A percentile compares a stretch with the other conserved stretches of the same genome.
Conservation (phyloP, 2,329 filamentous ascomycete species). For the Neofusicoccum sp. region DNA sequence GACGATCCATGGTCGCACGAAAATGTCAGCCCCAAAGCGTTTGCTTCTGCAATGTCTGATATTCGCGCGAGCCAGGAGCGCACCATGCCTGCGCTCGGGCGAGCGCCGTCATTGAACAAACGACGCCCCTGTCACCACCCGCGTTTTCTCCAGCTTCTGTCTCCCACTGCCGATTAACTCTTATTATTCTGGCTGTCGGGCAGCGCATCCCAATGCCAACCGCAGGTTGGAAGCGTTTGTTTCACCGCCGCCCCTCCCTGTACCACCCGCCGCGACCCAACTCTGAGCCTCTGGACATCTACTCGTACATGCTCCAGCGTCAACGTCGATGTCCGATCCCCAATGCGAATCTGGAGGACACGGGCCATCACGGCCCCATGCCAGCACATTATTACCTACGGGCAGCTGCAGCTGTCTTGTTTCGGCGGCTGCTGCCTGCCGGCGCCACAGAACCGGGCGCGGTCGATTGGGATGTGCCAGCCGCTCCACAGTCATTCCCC, state of each 20-base stretch:
- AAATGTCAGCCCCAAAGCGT: not conserved
- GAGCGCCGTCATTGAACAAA: not conserved
- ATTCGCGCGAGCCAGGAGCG: not conserved
- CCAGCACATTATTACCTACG: not conserved
- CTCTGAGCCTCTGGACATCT: too few relatives aligned
- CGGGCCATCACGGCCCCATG: not conserved
- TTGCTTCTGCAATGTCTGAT: not conserved
- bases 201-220: too few relatives aligned
- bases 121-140: not conserved
- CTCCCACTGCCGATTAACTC: too few relatives aligned
- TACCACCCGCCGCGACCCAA: too few relatives aligned
- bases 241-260: too few relatives aligned
- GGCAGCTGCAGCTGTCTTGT: constrained; percentile 2
- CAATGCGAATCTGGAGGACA: not conserved
- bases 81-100: not conserved
- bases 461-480: too few relatives aligned
- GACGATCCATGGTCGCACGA: not conserved
- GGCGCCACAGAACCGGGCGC: not conserved
- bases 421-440: constrained; percentile 3
- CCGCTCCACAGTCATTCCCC: not conserved
- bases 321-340: not conserved
- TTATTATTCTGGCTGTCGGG: too few relatives aligned
- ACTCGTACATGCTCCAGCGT: not conserved
- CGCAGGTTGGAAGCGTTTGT: too few relatives aligned
- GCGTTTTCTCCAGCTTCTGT: not conserved